Conservation (phyloP, 169 alveolate genomes). For the Eimeria sp. region DNA sequence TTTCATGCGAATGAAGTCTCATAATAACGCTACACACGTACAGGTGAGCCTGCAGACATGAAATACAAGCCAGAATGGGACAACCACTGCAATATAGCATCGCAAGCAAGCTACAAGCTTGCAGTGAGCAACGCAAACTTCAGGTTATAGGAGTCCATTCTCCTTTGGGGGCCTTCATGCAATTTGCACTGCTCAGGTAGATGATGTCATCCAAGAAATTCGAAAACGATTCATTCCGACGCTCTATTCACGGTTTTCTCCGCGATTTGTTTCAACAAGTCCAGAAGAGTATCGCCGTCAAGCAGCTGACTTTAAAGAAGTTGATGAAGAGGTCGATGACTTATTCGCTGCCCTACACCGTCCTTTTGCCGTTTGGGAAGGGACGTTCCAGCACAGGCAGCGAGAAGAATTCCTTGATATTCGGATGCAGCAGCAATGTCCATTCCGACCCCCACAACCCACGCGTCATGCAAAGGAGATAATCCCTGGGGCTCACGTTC, state of each 20-base stretch:
- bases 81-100: not conserved
- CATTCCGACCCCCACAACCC: conserved; percentile 59
- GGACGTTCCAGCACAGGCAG: conserved; percentile 35
- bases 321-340: conserved; percentile 49
- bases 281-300: conserved; percentile 42
- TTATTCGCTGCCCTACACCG: conserved; percentile 21
- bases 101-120: not conserved
- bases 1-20: conserved; percentile 70
- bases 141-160: not conserved
- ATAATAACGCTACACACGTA: conserved; percentile 11
- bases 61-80: not conserved
- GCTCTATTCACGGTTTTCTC: conserved; percentile 21
- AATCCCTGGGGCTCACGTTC: not conserved
- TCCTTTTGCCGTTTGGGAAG: conserved; percentile 64
- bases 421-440: conserved; percentile 66
- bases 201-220: conserved; percentile 47
- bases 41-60: conserved; percentile 25
- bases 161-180: not conserved
- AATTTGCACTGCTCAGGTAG: conserved; percentile 33
- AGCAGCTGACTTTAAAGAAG: conserved; percentile 34
- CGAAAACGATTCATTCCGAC: not conserved
- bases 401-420: conserved; percentile 39
- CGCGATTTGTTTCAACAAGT: conserved; percentile 18
- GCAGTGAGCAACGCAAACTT: not conserved
- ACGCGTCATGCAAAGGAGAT: conserved; percentile 54